Base-by-base conservation (phyloP, 23 red algal genomes). In the Agarophyton chilense region DNA sequence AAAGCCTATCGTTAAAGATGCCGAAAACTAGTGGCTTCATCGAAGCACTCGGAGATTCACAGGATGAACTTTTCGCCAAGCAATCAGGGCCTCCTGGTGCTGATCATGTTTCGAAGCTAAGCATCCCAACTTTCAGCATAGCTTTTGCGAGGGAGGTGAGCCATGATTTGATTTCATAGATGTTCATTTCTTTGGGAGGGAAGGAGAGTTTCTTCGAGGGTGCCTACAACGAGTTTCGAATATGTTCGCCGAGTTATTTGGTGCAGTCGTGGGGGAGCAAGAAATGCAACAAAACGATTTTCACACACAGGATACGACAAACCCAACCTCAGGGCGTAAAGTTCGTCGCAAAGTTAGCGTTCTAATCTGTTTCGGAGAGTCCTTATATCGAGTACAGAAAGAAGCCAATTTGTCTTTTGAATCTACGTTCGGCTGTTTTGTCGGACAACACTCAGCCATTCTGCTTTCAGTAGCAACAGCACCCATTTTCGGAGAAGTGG, bases 151-250 rank as follows among this genome's bases (percentile, higher is more conserved):
- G 85, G n/a, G 71, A 79, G 7, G 40, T 62, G 29, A 49, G 22
- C 26, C 52, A 89, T 25, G 85, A 89, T 49, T 89, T 44, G 85
- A 89, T 45, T 28, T 89, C 4, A 42, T 89, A 77, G 85, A 89
- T 41, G 43, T 89, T 22, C 71, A 89, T 53, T 89, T 89, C 54
- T 89, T 71, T 10, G 70, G 54, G 19, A 44, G 85, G n/a, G 82
- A 87, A 52, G 85, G 85, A 61, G 70, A 89, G 44, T 89, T 89
- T 60, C 85, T 71, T 52, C 50, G 32, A 63, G 52, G 54, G 32
- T 89, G 85, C 24, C 42, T 89, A 28, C 85, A 89, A 54, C 73
- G 71, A 25, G 67, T 89, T 45, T 77, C 73, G 38, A 89, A 78
- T 63, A 43, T 89, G 42, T 65, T 89, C 51, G 31, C 85, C 0